Evolutionary conservation across 306 rosid species (phyloP), one percentile per base, ranked within the genome.

Genomic region (Acacia crassicarpa): DNA sequence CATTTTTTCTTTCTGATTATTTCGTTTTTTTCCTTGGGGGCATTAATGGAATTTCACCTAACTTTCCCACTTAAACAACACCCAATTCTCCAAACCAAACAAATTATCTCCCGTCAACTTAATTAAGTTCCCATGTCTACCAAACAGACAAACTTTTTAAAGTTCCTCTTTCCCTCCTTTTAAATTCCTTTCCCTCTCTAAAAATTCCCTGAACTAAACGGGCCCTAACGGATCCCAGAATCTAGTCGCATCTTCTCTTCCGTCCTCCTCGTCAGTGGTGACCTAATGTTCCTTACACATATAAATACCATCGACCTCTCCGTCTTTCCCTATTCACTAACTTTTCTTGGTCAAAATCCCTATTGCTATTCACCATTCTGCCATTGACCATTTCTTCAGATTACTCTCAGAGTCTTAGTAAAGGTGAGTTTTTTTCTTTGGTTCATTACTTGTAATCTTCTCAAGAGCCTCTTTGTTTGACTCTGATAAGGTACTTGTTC

Each of bases 351-450:
- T 30, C 32, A 30, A 30, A 30, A 3, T 56, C 82, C 79, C 86
- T 49, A 49, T 49, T 49, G 15, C 7, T 70, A 22, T 63, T 49
- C 69, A 69, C 22, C 6, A 38, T 38, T 6, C 41, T 38, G 41
- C 23, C 44, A 62, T 70, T 66, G 43, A 27, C 44, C 23, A 22
- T 59, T 32, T 44, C 72, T 67, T 73, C 58, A 8, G 71, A 33
- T 23, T 13, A 69, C 48, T 63, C 62, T 14, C 10, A 27, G 6
- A 43, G 23, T 59, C 41, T 38, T 40, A 0, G 14, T 53, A 69
- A 84, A 87, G 90, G 90, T 81, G 25, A 35, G 58, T 56, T 25
- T 49, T 59, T 74, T 8, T 1, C 69, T 67, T 59, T 81, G 14
- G 61, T 40, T 43, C 70, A 48, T 30, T n/a, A 22, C 33, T 54